Evolutionary conservation across 306 rosid species (phyloP).

Genomic region (Medicago arabica): DNA sequence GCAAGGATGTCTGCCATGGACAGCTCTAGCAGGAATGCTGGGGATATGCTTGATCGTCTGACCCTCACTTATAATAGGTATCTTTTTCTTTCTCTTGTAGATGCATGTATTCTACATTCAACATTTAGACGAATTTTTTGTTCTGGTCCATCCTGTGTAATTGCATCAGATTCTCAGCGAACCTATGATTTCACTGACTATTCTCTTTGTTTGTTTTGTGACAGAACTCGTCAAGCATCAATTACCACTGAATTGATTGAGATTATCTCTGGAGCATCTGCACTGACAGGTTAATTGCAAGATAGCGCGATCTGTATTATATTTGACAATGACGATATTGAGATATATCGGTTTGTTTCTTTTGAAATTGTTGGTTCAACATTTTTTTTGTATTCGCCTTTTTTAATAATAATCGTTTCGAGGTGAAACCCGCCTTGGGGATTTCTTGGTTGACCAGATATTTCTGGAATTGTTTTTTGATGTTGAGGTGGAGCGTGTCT

Average conservation of each 20-base stretch:
- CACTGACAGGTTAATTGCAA: constrained; percentile 66
- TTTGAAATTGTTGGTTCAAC: constrained; percentile 52
- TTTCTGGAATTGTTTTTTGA: constrained; percentile 43
- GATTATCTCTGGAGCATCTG: constrained; percentile 99
- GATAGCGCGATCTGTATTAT: constrained; percentile 36
- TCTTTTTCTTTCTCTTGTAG: constrained; percentile 32
- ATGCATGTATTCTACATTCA: constrained; percentile 13
- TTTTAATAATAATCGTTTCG: constrained; percentile 61
- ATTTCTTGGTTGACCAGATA: constrained; percentile 37
- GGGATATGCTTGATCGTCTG: constrained; percentile 98
- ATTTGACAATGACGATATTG: constrained; percentile 54
- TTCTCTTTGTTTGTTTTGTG: constrained; percentile 44
- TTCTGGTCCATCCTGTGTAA: neutral
- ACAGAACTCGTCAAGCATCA: constrained; percentile 98
- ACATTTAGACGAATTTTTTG: neutral
- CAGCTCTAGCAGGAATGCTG: constrained; percentile 99
- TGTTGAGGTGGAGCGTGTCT: constrained; percentile 43
- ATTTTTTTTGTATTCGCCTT: constrained; percentile 38
- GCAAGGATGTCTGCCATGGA: constrained; percentile 99
- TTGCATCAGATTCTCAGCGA: neutral
- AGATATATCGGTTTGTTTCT: constrained; percentile 46
- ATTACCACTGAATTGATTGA: constrained; percentile 97
- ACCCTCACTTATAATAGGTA: constrained; percentile 95
- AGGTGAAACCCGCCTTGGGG: constrained; percentile 48
- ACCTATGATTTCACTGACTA: constrained; percentile 34